These are phyloP conservation scores for Punica granatum DNA, from an alignment of 345 rosid species.

Conservation along the genomic window DNA sequence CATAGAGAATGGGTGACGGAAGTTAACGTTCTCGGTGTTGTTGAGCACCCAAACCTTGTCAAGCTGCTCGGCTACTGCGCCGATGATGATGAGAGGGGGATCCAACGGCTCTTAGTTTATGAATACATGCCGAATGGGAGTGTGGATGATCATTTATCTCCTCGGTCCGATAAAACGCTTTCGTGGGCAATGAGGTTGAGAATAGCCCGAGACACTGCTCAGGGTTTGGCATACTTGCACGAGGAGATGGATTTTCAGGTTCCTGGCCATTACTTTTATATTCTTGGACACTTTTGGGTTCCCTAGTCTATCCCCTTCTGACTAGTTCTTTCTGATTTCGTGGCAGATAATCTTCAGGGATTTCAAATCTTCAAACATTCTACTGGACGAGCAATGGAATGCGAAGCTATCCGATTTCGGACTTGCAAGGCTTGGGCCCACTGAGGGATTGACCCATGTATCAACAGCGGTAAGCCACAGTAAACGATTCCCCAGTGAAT, in stretches of 20 bases:
- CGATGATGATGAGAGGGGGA: conserved; percentile 90
- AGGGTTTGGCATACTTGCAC: conserved; percentile 74
- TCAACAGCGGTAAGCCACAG: conserved; percentile 62
- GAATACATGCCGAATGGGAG: conserved; percentile 83
- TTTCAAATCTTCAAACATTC: conserved; percentile 87
- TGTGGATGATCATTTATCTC: conserved; percentile 57
- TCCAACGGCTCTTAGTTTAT: conserved; percentile 74
- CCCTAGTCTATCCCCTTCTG: neutral
- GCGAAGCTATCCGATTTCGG: conserved; percentile 98
- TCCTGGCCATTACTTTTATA: neutral
- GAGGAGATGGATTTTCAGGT: conserved; percentile 95
- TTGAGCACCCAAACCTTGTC: conserved; percentile 85
- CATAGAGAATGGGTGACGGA: conserved; percentile 94
- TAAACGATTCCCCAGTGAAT: neutral
- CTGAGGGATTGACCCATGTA: conserved; percentile 87
- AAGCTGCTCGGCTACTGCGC: conserved; percentile 85
- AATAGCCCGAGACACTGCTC: conserved; percentile 88
- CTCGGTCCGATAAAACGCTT: conserved; percentile 41
- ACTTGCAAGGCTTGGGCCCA: conserved; percentile 86
- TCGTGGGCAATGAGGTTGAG: conserved; percentile 77
- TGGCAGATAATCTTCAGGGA: conserved; percentile 75
- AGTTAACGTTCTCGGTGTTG: conserved; percentile 80
- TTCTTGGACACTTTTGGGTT: neutral
- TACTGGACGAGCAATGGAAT: conserved; percentile 78
- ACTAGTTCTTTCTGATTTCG: neutral